Conservation (phyloP, 495 filamentous ascomycete genomes). For the Penicillium lividum region DNA sequence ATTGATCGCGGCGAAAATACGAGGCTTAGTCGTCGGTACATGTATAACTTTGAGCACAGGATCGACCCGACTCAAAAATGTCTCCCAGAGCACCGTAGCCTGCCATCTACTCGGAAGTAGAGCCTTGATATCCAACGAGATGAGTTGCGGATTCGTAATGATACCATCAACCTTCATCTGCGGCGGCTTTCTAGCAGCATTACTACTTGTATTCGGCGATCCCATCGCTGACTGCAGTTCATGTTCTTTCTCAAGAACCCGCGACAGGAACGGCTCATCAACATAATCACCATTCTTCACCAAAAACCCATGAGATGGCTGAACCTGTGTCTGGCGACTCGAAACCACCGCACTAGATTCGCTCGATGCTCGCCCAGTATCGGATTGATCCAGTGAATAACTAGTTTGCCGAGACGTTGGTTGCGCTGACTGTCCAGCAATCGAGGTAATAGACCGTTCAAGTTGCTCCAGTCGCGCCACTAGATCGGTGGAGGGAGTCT, state of each 20-base stretch:
- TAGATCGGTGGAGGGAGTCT: conserved; percentile 21
- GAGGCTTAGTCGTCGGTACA: conserved; percentile 36
- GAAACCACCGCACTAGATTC: neutral
- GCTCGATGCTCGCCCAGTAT: neutral
- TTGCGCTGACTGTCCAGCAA: conserved; percentile 10
- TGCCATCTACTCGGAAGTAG: conserved; percentile 29
- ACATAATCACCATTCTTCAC: conserved; percentile 30
- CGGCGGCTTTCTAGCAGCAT: conserved; percentile 10
- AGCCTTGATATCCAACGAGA: conserved; percentile 18
- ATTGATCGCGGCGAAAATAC: conserved; percentile 40
- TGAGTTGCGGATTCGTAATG: conserved; percentile 20
- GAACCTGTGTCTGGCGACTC: neutral
- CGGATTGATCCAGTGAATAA: neutral
- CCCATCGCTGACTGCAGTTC: conserved; percentile 29
- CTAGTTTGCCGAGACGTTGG: neutral
- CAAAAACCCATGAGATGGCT: conserved; percentile 21
- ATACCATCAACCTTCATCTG: conserved; percentile 23
- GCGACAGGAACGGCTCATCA: conserved; percentile 33
- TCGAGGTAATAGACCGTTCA: conserved; percentile 28
- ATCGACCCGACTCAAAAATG: conserved; percentile 36
- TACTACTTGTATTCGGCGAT: conserved; percentile 17
- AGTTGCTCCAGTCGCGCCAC: conserved; percentile 30
- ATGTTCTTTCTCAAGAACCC: conserved; percentile 30
- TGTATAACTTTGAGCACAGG: conserved; percentile 47
- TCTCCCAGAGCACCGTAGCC: conserved; percentile 34